A percentile compares a stretch with the other conserved stretches of the same genome.
These are phyloP conservation scores for Termitomyces titanicus DNA, from an alignment of 768 basidiomycete species.

Conservation along the genomic window DNA sequence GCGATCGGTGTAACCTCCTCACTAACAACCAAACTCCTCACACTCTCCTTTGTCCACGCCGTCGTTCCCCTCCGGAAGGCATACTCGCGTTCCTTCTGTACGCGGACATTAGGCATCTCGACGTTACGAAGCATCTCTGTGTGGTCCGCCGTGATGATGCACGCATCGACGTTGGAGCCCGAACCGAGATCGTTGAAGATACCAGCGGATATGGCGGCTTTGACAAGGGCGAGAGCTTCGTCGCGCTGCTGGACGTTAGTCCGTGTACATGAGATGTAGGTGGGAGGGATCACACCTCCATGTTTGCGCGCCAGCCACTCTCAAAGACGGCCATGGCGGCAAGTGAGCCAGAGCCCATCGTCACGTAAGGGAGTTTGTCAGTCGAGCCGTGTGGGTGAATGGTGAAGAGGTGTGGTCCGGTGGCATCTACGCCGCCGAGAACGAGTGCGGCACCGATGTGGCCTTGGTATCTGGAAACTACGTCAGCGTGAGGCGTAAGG, in stretches of 20 bases:
- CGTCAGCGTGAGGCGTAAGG: not conserved
- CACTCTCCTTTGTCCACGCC: slow-evolving; percentile 78
- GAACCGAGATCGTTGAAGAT: slow-evolving; percentile 99
- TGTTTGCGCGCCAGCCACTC: slow-evolving; percentile 72
- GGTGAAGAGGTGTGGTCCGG: slow-evolving; percentile 94
- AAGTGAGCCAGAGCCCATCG: slow-evolving; percentile 95
- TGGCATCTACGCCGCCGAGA: slow-evolving; percentile 92
- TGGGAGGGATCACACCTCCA: slow-evolving; percentile 55
- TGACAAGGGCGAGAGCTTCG: slow-evolving; percentile 80
- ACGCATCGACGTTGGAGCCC: slow-evolving; percentile 97
- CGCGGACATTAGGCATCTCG: slow-evolving; percentile 86
- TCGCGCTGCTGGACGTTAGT: slow-evolving; percentile 48
- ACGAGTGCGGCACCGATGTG: slow-evolving; percentile 94
- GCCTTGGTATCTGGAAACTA: slow-evolving; percentile 77
- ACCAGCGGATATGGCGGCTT: slow-evolving; percentile 87
- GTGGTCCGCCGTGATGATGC: slow-evolving; percentile 81
- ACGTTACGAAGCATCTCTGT: slow-evolving; percentile 96
- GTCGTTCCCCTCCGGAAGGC: slow-evolving; percentile 86
- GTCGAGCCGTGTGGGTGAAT: slow-evolving; percentile 96
- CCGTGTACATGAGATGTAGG: not conserved
- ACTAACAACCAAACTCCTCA: slow-evolving; percentile 66
- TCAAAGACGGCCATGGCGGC: slow-evolving; percentile 99
- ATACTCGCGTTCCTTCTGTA: slow-evolving; percentile 68
- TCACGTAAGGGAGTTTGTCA: slow-evolving; percentile 97
- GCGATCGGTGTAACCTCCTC: slow-evolving; percentile 60